A percentile compares a stretch with the other conserved stretches of the same genome.
phyloP scores from a whole-genome alignment of 768 basidiomycete genomes.

The Tylopilus vinaceipallidus region DNA sequence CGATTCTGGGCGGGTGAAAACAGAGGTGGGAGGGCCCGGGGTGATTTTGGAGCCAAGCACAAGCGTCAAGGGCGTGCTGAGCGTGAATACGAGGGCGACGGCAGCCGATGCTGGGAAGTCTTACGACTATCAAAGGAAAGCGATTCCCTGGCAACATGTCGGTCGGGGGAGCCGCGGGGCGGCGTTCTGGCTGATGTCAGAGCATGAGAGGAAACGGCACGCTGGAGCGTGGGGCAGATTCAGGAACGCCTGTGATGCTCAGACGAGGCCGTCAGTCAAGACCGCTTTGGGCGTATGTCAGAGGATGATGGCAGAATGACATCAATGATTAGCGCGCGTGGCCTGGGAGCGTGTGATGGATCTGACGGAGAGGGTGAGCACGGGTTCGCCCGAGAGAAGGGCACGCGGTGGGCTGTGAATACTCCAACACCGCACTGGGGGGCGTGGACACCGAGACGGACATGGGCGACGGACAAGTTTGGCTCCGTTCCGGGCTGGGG shows the following conservation, averaged over 20 bases:
- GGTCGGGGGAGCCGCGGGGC: neutral
- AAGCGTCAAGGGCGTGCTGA: constrained; percentile 21
- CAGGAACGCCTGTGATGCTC: too few relatives aligned
- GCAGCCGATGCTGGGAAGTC: constrained; percentile 11
- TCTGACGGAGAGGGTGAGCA: neutral
- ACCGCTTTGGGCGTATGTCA: neutral
- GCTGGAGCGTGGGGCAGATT: too few relatives aligned
- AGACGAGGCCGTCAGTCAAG: neutral
- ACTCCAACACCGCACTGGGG: neutral
- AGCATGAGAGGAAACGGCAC: too few relatives aligned
- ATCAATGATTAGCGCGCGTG: constrained; percentile 14
- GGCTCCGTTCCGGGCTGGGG: neutral
- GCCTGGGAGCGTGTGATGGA: constrained; percentile 9
- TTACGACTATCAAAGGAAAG: constrained; percentile 1
- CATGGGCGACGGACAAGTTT: neutral
- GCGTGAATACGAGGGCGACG: neutral
- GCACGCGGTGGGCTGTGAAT: constrained; percentile 1
- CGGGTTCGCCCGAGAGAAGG: neutral
- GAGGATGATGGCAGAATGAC: neutral
- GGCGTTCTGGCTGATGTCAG: too few relatives aligned
- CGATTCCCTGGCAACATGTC: constrained; percentile 1
- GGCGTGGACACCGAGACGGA: neutral
- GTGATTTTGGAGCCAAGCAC: constrained; percentile 30
- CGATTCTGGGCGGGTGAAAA: constrained; percentile 91
- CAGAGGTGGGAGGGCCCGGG: constrained; percentile 31